These are phyloP conservation scores for Pythium aphanidermatum DNA, from an alignment of 352 stramenopile species.

Conservation along the genomic window DNA sequence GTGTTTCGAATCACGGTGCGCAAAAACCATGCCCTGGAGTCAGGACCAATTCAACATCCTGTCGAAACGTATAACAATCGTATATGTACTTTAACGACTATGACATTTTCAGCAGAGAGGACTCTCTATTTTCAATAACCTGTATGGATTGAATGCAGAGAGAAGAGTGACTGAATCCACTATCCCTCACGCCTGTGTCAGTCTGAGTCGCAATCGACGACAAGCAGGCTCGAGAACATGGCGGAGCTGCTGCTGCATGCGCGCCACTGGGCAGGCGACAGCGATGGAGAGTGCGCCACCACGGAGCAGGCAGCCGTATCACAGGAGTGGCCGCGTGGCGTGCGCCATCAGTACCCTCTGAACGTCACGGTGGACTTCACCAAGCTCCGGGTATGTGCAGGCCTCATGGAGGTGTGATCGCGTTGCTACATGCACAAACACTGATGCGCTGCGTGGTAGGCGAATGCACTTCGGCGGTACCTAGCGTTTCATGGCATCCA, in stretches of 20 bases:
- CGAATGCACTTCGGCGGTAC: conserved; percentile 59
- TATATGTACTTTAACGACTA: no score
- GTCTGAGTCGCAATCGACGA: background rate
- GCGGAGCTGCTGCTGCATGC: conserved; percentile 12
- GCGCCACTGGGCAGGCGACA: background rate
- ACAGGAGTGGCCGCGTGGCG: conserved; percentile 16
- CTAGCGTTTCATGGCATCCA: conserved; percentile 56
- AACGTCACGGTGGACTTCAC: conserved; percentile 68
- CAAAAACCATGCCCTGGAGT: conserved; percentile 18
- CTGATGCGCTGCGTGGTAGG: conserved; percentile 6
- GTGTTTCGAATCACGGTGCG: no score
- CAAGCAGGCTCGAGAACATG: background rate
- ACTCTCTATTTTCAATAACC: no score
- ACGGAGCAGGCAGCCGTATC: conserved; percentile 6
- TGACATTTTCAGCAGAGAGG: no score
- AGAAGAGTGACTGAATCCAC: conserved; percentile 20
- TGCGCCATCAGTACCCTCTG: conserved; percentile 47
- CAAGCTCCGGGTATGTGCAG: conserved; percentile 38
- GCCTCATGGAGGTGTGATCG: background rate
- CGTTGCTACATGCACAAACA: no score
- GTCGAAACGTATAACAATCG: background rate
- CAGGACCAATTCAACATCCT: conserved; percentile 22
- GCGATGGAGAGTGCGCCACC: background rate
- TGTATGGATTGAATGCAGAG: conserved; percentile 9
- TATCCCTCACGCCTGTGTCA: conserved; percentile 13